Conservation (phyloP, 1,284 basidiomycete species). For the Bondarzewia mesenterica region DNA sequence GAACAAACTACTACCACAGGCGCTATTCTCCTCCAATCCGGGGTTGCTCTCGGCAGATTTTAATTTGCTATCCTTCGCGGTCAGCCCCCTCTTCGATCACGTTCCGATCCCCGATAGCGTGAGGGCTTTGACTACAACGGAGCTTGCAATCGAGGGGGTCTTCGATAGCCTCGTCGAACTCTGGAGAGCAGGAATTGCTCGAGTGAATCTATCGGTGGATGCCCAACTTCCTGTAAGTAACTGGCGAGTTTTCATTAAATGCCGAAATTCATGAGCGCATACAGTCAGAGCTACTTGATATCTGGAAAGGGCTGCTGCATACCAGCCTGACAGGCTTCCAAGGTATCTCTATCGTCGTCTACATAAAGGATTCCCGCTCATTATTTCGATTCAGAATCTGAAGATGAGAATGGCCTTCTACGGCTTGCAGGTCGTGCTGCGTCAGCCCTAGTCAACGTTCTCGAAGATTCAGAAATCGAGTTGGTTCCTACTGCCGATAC, state of each 20-base stretch:
- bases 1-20: constrained; percentile 42
- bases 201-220: constrained; percentile 32
- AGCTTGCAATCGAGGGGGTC: constrained; percentile 45
- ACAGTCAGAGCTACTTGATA: constrained; percentile 28
- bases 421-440: constrained; percentile 34
- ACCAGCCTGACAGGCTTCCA: constrained; percentile 26
- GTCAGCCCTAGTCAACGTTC: constrained; percentile 37
- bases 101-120: constrained; percentile 44
- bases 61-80: constrained; percentile 32
- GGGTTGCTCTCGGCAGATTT: constrained; percentile 55
- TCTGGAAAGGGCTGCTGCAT: constrained; percentile 34
- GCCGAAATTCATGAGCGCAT: constrained; percentile 5
- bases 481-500: constrained; percentile 23
- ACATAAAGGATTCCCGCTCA: background rate
- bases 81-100: constrained; percentile 44
- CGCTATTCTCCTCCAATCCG: constrained; percentile 48
- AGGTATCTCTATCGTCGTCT: constrained; percentile 10
- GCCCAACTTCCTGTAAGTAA: constrained; percentile 32
- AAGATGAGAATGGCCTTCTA: constrained; percentile 23
- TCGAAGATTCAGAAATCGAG: constrained; percentile 46
- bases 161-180: constrained; percentile 43
- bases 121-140: constrained; percentile 43
- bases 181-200: constrained; percentile 45
- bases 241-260: constrained; percentile 6
- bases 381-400: constrained; percentile 18